Base-by-base conservation (phyloP, 257 asterid species). In the Nicotiana attenuata region DNA sequence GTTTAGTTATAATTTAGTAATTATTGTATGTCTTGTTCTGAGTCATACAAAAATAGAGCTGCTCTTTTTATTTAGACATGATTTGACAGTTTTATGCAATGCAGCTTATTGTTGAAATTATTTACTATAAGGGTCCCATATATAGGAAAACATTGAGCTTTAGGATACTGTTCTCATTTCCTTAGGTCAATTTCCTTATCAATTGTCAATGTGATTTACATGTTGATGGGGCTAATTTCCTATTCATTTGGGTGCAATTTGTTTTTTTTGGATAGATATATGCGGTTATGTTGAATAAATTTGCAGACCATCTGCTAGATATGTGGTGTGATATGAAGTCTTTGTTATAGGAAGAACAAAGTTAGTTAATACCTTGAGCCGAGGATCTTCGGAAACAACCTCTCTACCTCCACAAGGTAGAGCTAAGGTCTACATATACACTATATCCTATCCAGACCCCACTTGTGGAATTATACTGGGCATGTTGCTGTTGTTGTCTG, bases 111-210 rank as follows among this genome's bases (percentile, higher is more conserved):
- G 45, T 75, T 75, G 80, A 75, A 50, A 47, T 26, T 26, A 50
- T 50, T 75, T 50, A 75, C 41, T 75, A 75, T 28, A 50, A 24
- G 80, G 80, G 63, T 75, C 80, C 80, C 80, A 75, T 50, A 52
- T 0, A 15, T 15, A 50, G 16, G 80, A 50, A 50, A 17, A 33
- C 16, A 66, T 66, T 33, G 8, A 50, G 52, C 22, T 15, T 16
- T 50, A 50, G 63, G 26, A 75, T 75, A 16, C 45, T 50, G 63
- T 75, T 50, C 9, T 50, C 61, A 16, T 56, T 56, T 56, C 61
- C 0, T 55, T 15, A 16, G 78, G 78, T 24, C 61, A 73, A 24
- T 73, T 73, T 73, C 20, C 22, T 11, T 71, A 11, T 73, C 59
- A 47, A 47, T 22, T 47, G 22, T 26, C 59, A 14, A 75, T 47